These are phyloP conservation scores for Croton setiger DNA, from an alignment of 441 rosid species.

Conservation along the genomic window DNA sequence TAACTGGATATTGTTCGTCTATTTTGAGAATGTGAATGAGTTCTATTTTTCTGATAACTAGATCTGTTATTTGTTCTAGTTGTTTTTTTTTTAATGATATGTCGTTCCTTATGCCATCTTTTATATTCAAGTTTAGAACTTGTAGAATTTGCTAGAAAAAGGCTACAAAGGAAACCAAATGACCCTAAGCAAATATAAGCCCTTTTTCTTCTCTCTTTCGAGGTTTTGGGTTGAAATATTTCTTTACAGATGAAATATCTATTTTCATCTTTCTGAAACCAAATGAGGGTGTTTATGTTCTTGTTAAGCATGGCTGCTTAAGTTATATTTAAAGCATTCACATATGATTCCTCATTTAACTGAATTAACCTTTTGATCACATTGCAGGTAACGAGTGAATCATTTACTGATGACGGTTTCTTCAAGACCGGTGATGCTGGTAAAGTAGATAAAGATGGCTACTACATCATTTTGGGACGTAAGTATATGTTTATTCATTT, in stretches of 20 bases:
- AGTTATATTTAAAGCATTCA: background rate
- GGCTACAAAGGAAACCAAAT: background rate
- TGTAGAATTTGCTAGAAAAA: background rate
- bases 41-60: background rate
- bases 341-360: background rate
- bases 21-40: background rate
- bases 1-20: background rate
- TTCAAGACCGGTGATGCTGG: slow-evolving; percentile 98
- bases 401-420: slow-evolving; percentile 85
- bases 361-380: slow-evolving; percentile 6
- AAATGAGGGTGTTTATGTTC: background rate
- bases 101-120: background rate
- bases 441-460: slow-evolving; percentile 79
- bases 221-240: background rate
- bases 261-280: background rate
- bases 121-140: background rate
- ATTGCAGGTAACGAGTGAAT: slow-evolving; percentile 63
- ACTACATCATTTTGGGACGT: slow-evolving; percentile 90
- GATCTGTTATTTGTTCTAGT: background rate
- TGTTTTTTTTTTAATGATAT: no score
- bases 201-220: background rate
- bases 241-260: background rate
- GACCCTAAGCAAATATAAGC: background rate
- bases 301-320: background rate
- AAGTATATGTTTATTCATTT: slow-evolving; percentile 33